A percentile compares a stretch with the other conserved stretches of the same genome.
These are phyloP conservation scores for Jamesozyma jinghongensis DNA, from an alignment of 805 yeast genomes.

Conservation along the genomic window DNA sequence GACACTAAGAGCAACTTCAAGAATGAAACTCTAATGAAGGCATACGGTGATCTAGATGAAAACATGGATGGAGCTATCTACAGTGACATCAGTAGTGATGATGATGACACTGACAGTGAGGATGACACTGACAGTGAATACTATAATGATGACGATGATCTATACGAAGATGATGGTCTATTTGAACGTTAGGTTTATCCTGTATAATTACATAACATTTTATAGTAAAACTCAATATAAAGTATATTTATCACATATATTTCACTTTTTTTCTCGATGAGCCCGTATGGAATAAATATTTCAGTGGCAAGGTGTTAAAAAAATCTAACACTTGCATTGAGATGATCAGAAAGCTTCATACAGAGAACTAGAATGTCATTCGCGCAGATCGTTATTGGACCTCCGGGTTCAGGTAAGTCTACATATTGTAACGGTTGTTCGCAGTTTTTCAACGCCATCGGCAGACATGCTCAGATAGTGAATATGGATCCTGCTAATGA, in stretches of 20 bases:
- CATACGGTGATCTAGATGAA: conserved; percentile 18
- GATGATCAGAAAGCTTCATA: no score
- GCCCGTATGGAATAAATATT: background rate
- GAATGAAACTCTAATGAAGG: conserved; percentile 46
- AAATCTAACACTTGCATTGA: no score
- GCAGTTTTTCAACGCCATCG: conserved; percentile 90
- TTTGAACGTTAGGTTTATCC: conserved; percentile 41
- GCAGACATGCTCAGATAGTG: conserved; percentile 74
- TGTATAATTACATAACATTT: background rate
- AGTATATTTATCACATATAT: no score
- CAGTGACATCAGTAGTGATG: conserved; percentile 14
- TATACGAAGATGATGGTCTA: conserved; percentile 48
- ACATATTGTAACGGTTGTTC: conserved; percentile 89
- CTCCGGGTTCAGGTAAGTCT: conserved; percentile 96
- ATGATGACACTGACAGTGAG: conserved; percentile 26
- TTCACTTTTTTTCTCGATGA: background rate
- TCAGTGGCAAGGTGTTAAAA: no score
- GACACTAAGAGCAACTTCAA: conserved; percentile 42
- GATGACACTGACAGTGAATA: conserved; percentile 27
- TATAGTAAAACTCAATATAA: background rate
- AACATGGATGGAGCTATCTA: conserved; percentile 1
- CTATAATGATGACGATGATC: conserved; percentile 33
- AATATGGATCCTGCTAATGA: conserved; percentile 94
- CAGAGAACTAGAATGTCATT: conserved; percentile 43
- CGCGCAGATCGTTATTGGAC: conserved; percentile 93